These are phyloP conservation scores for Castanea crenata DNA, from an alignment of 306 rosid genomes.

Conservation along the genomic window DNA sequence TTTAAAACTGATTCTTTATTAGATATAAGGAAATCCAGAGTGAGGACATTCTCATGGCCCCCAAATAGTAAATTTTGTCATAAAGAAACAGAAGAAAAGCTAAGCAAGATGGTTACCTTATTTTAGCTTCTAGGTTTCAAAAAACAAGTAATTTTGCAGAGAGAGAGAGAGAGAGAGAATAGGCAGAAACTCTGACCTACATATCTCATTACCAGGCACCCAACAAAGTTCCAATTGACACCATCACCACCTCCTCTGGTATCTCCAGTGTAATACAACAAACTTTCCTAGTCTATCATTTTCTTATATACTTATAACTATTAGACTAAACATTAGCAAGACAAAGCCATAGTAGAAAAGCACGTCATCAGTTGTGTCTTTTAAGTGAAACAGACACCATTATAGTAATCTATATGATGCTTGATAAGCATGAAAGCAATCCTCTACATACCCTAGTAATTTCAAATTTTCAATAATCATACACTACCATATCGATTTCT, in stretches of 20 bases:
- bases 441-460: background rate
- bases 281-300: background rate
- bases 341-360: background rate
- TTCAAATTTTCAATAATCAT: background rate
- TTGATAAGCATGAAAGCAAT: background rate
- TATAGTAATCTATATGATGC: background rate
- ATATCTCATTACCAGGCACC: background rate
- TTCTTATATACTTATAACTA: too few species aligned
- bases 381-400: background rate
- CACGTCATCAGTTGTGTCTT: background rate
- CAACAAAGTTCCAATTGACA: background rate
- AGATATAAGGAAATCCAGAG: background rate
- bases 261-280: background rate
- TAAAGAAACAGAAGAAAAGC: background rate
- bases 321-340: background rate
- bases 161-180: background rate
- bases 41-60: background rate
- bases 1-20: background rate
- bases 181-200: background rate
- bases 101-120: background rate
- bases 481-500: background rate
- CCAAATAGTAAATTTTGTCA: background rate
- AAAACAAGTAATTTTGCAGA: background rate
- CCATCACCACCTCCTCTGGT: background rate
- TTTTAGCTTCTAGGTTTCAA: background rate